phyloP scores from a whole-genome alignment of 2,329 filamentous ascomycete genomes.

The Pseudogymnoascus sp. region DNA sequence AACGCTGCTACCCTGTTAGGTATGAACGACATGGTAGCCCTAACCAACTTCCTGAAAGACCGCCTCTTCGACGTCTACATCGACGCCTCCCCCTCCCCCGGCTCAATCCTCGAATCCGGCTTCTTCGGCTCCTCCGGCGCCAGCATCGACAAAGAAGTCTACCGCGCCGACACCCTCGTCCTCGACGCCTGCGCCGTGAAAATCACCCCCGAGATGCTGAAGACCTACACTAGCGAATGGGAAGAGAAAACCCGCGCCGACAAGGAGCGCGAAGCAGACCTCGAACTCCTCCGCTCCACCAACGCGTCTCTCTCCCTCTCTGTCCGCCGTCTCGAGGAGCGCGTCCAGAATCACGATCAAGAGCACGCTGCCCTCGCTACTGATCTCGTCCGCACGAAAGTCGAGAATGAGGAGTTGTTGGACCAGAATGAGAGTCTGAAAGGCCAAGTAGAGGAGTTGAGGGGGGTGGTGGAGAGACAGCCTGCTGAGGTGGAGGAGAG shows the following conservation, averaged over 20 bases:
- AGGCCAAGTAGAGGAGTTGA: conserved; percentile 76
- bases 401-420: conserved; percentile 81
- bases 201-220: conserved; percentile 73
- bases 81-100: conserved; percentile 85
- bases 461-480: conserved; percentile 80
- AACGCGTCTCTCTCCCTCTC: conserved; percentile 62
- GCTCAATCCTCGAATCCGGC: conserved; percentile 85
- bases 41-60: conserved; percentile 89
- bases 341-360: conserved; percentile 76
- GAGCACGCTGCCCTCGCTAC: conserved; percentile 89
- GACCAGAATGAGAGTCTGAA: conserved; percentile 86
- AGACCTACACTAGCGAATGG: conserved; percentile 78
- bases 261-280: conserved; percentile 71
- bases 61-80: conserved; percentile 95
- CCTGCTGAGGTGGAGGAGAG: conserved; percentile 77
- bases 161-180: conserved; percentile 87
- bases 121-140: conserved; percentile 92
- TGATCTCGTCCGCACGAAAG: conserved; percentile 83
- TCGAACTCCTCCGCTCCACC: conserved; percentile 60
- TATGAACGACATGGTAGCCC: conserved; percentile 83
- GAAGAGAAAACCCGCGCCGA: conserved; percentile 80
- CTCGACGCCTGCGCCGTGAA: conserved; percentile 85
- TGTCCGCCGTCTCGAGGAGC: conserved; percentile 78
- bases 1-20: conserved; percentile 68
- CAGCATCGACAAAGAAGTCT: conserved; percentile 90